Conservation (phyloP, 2,329 filamentous ascomycete genomes). For the Podosphaera fusca region DNA sequence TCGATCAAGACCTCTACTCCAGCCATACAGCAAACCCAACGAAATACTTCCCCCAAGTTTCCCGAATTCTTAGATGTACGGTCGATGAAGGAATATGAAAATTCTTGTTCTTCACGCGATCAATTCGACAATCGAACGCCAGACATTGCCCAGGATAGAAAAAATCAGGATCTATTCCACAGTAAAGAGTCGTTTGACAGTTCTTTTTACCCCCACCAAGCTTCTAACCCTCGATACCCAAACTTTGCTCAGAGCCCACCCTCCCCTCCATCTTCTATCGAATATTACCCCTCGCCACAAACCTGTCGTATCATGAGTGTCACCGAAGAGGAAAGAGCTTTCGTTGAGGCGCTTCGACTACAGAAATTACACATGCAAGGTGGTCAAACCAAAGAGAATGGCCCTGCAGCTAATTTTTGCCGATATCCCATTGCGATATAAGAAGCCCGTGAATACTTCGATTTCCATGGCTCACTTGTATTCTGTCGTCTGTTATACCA, state of each 20-base stretch:
- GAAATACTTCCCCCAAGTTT: not conserved
- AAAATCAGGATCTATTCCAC: not conserved
- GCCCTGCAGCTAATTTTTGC: not conserved
- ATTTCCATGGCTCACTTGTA: no score
- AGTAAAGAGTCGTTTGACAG: not conserved
- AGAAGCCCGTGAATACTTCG: not conserved
- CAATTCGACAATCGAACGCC: not conserved
- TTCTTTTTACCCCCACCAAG: not conserved
- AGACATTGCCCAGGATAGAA: not conserved
- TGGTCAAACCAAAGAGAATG: not conserved
- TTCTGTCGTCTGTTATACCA: no score
- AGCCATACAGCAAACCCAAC: not conserved
- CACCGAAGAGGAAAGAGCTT: not conserved
- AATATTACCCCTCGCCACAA: not conserved
- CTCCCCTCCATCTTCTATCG: not conserved
- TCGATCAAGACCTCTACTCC: not conserved
- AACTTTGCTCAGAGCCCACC: not conserved
- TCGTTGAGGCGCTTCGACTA: not conserved
- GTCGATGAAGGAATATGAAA: not conserved
- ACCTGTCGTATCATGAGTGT: not conserved
- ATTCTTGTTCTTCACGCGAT: not conserved
- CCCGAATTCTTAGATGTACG: not conserved
- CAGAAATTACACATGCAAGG: not conserved
- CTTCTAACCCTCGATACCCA: not conserved
- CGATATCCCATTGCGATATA: not conserved